phyloP scores from a whole-genome alignment of 1,284 basidiomycete species.

The Ceratobasidium sp. region DNA sequence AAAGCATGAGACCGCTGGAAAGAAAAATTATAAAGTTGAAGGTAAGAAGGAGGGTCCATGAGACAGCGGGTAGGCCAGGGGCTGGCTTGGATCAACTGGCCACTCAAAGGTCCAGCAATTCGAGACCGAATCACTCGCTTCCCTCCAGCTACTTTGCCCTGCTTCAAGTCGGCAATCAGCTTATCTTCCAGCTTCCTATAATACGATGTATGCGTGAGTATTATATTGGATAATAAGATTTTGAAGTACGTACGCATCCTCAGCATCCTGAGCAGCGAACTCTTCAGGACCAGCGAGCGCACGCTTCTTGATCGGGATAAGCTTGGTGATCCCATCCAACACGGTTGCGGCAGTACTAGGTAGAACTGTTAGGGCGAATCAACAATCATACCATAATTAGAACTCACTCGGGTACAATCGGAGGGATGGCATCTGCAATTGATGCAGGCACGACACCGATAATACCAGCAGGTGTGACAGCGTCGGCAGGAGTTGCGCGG shows the following conservation, averaged over 20 bases:
- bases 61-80: not conserved
- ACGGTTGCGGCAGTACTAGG: slow-evolving; percentile 5
- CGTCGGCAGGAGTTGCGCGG: not conserved
- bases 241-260: slow-evolving; percentile 26
- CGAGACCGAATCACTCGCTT: slow-evolving; percentile 41
- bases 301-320: slow-evolving; percentile 25
- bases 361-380: not conserved
- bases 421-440: not conserved
- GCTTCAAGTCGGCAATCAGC: slow-evolving; percentile 34
- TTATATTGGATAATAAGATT: not conserved
- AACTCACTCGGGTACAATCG: slow-evolving; percentile 10
- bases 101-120: slow-evolving; percentile 34
- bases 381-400: not conserved
- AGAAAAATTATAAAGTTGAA: not conserved
- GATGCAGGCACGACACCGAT: slow-evolving; percentile 2
- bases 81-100: slow-evolving; percentile 37
- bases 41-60: not conserved
- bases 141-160: slow-evolving; percentile 28
- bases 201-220: not conserved
- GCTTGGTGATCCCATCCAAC: slow-evolving; percentile 12
- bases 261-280: slow-evolving; percentile 38
- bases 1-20: too few relatives aligned
- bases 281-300: slow-evolving; percentile 20
- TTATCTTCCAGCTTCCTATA: slow-evolving; percentile 36
- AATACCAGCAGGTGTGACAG: not conserved